Evolutionary conservation across 768 basidiomycete species (phyloP).

Genomic region (Tricholoma flavovirens): DNA sequence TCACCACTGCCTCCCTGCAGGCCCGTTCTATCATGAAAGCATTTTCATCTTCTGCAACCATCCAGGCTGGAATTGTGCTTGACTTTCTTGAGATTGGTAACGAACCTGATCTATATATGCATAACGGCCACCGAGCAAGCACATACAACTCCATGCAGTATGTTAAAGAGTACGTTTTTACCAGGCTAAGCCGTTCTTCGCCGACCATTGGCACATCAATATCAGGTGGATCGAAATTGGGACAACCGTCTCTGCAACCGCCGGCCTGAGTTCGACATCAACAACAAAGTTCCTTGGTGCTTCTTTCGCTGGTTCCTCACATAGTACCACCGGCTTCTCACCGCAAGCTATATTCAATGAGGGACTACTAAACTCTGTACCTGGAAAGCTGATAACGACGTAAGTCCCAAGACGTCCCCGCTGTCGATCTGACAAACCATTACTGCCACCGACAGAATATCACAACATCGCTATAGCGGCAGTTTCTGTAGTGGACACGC

Average conservation of each 20-base stretch:
- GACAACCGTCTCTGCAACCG: slow-evolving; percentile 37
- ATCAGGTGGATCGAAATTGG: slow-evolving; percentile 53
- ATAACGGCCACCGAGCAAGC: slow-evolving; percentile 37
- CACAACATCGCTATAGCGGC: slow-evolving; percentile 55
- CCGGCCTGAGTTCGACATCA: slow-evolving; percentile 31
- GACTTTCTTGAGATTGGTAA: slow-evolving; percentile 61
- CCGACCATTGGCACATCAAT: neutral
- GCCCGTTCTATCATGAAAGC: slow-evolving; percentile 45
- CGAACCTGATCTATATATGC: slow-evolving; percentile 51
- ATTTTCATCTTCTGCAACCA: slow-evolving; percentile 37
- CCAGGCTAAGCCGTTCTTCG: neutral
- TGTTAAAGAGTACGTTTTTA: slow-evolving; percentile 38
- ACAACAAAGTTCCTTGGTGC: slow-evolving; percentile 41
- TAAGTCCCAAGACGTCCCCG: slow-evolving; percentile 22
- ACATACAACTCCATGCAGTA: slow-evolving; percentile 42
- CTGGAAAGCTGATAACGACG: slow-evolving; percentile 50
- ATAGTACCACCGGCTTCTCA: slow-evolving; percentile 45
- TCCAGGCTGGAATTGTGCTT: slow-evolving; percentile 37
- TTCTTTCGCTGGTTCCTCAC: slow-evolving; percentile 46
- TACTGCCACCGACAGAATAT: slow-evolving; percentile 33
- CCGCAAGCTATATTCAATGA: slow-evolving; percentile 52
- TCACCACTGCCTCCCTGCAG: slow-evolving; percentile 45
- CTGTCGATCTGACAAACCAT: neutral
- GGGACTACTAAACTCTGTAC: slow-evolving; percentile 41
- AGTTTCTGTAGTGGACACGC: slow-evolving; percentile 53